A percentile compares a stretch with the other conserved stretches of the same genome.
Conservation (phyloP, 805 yeast species). For the Wickerhamomyces tratensis region DNA sequence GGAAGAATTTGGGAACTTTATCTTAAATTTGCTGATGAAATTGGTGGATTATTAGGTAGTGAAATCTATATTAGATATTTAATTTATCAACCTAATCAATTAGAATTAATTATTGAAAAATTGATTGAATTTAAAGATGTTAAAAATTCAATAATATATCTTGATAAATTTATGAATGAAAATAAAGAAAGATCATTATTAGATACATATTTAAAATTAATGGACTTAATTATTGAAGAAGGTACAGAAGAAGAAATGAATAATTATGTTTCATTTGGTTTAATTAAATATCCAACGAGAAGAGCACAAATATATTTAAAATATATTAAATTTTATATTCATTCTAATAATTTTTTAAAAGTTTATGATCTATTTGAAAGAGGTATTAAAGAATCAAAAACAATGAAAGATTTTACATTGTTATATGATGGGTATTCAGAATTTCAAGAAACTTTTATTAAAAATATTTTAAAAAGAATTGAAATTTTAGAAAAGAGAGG, state of each 20-base stretch:
- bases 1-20: conserved; percentile 46
- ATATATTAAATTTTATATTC: conserved; percentile 38
- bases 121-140: conserved; percentile 23
- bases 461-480: conserved; percentile 6
- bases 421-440: conserved; percentile 57
- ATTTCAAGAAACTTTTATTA: conserved; percentile 43
- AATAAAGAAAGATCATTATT: conserved; percentile 30
- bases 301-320: conserved; percentile 35
- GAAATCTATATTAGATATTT: conserved; percentile 23
- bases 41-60: conserved; percentile 27
- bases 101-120: conserved; percentile 24
- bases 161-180: conserved; percentile 22
- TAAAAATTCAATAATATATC: conserved; percentile 20
- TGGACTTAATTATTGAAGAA: conserved; percentile 24
- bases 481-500: conserved; percentile 1
- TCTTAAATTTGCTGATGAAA: conserved; percentile 32
- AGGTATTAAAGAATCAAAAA: conserved; percentile 34
- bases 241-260: conserved; percentile 18
- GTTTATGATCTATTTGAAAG: conserved; percentile 37
- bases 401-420: conserved; percentile 52
- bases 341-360: conserved; percentile 23
- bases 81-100: conserved; percentile 17
- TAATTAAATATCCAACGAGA: conserved; percentile 49
- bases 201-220: conserved; percentile 36
- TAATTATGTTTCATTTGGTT: conserved; percentile 23